Evolutionary conservation across 164 flowering plant species (phyloP).

Genomic region (Brasenia schreberi): DNA sequence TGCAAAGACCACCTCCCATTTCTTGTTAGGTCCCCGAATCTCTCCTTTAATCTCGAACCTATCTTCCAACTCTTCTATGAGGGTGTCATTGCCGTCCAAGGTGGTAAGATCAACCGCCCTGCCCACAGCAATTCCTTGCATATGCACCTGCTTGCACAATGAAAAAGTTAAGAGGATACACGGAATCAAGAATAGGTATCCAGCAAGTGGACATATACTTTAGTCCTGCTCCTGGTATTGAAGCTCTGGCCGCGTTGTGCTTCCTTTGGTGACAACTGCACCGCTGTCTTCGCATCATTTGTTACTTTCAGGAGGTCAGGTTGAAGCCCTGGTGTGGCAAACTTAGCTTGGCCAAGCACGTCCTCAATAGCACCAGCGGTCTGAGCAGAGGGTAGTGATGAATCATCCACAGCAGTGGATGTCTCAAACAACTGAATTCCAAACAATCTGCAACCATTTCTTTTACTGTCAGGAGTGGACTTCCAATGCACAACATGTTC

Average conservation of each 20-base stretch:
- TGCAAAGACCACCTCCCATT: slow-evolving; percentile 80
- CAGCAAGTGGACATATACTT: slow-evolving; percentile 31
- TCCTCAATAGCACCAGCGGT: slow-evolving; percentile 20
- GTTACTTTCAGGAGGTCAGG: slow-evolving; percentile 23
- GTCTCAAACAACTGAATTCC: slow-evolving; percentile 49
- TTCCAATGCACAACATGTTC: not conserved
- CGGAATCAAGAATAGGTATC: not conserved
- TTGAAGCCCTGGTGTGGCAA: slow-evolving; percentile 39
- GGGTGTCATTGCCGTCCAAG: slow-evolving; percentile 55
- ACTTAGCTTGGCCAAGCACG: not conserved
- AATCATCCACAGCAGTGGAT: slow-evolving; percentile 11
- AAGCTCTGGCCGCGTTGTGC: slow-evolving; percentile 25
- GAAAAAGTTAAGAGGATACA: not conserved
- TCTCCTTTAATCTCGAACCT: slow-evolving; percentile 81
- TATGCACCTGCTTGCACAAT: slow-evolving; percentile 49
- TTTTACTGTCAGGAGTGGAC: slow-evolving; percentile 15
- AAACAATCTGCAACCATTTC: slow-evolving; percentile 47
- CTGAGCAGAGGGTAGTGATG: slow-evolving; percentile 10
- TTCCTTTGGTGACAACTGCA: slow-evolving; percentile 29
- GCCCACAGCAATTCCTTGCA: slow-evolving; percentile 89
- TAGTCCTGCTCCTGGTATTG: slow-evolving; percentile 65
- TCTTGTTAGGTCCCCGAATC: slow-evolving; percentile 33
- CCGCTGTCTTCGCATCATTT: slow-evolving; percentile 9
- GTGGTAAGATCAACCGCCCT: slow-evolving; percentile 75
- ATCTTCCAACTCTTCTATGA: slow-evolving; percentile 61